Base-by-base conservation (phyloP, 2,329 filamentous ascomycete species). In the Pseudogymnoascus sp. region DNA sequence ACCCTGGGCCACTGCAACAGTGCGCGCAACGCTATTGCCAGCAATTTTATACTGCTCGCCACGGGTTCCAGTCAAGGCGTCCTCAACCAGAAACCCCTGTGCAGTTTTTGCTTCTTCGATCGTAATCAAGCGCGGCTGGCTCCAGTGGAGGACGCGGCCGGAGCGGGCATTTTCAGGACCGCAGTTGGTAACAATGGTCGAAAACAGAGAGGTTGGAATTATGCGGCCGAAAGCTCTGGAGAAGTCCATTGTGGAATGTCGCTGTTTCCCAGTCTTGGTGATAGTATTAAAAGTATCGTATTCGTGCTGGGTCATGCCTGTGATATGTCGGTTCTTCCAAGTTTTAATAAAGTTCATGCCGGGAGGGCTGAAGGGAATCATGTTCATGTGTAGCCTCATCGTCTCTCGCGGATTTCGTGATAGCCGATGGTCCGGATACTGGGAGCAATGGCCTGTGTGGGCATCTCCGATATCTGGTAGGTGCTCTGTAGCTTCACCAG, bases 11-110 rank as follows among this genome's bases (percentile, higher is more conserved):
- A 91, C 72, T 0, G 88, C 83, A 1, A 90, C 81, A 22, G 84
- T 81, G 7, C 89, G 77, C 2, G 89, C 83, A 0, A 95, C 90
- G 28, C 86, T 89, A 71, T 95, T 95, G 0, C 90, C 90, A 0
- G 92, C 77, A 18, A 90, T 83, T 60, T 79, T 81, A 75, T 82
- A 86, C 68, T 90, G 86, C 1, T 85, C 75, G 0, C 37, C 8
- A 0, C 79, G 71, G 0, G 60, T 68, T 0, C 89, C 89, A 1
- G 92, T 71, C 0, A 95, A 71, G 0, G 92, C 80, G 62, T 93
- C 90, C 5, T 85, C 65, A 61, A 93, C 88, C 0, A 78, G 83
- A 39, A 88, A 85, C 0, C 88, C 87, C 70, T 94, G 90, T 0
- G 85, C 86, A 1, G 88, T 77, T 1, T 87, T 75, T 0, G 79